Conservation (phyloP, 345 rosid species). For the Hibiscus syriacus region DNA sequence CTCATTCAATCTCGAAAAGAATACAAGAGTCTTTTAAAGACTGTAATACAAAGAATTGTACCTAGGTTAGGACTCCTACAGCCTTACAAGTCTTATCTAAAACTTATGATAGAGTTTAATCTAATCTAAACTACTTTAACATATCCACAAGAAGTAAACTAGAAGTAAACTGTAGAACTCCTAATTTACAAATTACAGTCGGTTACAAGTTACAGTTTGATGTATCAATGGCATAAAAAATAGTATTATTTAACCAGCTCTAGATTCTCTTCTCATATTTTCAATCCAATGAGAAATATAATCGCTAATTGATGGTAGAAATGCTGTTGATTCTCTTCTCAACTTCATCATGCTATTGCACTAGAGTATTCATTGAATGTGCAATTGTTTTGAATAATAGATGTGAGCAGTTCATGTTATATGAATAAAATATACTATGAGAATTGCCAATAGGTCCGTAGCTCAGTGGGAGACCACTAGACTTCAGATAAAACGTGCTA, state of each 20-base stretch:
- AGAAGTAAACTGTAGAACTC: no score
- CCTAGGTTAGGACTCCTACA: no score
- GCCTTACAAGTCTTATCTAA: no score
- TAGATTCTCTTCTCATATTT: background rate
- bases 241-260: constrained; percentile 4
- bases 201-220: no score
- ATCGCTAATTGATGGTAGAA: background rate
- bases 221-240: constrained; percentile 13
- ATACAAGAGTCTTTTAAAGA: no score
- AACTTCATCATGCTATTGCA: background rate
- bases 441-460: background rate
- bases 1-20: no score
- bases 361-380: background rate
- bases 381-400: background rate
- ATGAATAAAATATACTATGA: background rate
- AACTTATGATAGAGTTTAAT: no score
- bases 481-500: background rate
- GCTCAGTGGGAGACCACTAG: background rate
- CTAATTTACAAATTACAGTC: no score
- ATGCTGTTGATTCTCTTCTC: background rate
- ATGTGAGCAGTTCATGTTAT: background rate
- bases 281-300: background rate
- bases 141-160: no score
- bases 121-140: no score
- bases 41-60: no score